Evolutionary conservation across 2,329 filamentous ascomycete species (phyloP).

Genomic region (Exophiala lecanii-corni): DNA sequence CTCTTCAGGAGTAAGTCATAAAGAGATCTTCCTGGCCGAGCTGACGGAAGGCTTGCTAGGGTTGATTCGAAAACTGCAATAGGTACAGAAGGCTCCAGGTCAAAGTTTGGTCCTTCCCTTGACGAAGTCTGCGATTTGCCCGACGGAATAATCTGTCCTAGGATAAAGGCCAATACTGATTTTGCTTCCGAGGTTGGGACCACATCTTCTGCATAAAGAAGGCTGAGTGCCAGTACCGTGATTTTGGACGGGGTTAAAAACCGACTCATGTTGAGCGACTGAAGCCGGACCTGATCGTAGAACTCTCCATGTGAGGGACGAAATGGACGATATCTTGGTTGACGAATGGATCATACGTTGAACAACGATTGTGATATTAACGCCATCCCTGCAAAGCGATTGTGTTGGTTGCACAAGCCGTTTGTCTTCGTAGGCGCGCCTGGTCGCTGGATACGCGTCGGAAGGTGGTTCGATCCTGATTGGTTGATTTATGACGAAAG

Average conservation of each 20-base stretch:
- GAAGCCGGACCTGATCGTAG: no score
- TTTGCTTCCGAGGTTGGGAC: constrained; percentile 68
- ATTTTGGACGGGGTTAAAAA: constrained; percentile 88
- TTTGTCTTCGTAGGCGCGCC: no score
- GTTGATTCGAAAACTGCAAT: constrained; percentile 46
- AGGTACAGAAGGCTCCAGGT: constrained; percentile 21
- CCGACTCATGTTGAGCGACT: constrained; percentile 57
- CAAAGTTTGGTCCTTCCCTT: constrained; percentile 16
- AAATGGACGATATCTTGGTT: no score
- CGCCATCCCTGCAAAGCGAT: no score
- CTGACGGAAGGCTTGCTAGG: constrained; percentile 43
- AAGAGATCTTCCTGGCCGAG: constrained; percentile 70
- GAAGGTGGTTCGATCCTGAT: no score
- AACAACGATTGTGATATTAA: no score
- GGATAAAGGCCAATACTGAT: constrained; percentile 72
- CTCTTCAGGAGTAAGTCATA: constrained; percentile 80
- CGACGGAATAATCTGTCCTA: constrained; percentile 59
- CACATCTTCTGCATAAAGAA: constrained; percentile 70
- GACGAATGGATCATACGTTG: no score
- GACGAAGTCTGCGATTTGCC: constrained; percentile 30
- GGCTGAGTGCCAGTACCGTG: constrained; percentile 71
- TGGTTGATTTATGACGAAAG: not conserved
- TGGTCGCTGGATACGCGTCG: no score
- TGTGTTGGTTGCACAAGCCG: constrained; percentile 3
- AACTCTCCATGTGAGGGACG: no score